phyloP scores from a whole-genome alignment of 225 moss, liverwort and hornwort species.

The Pseudisothecium myosuroides region DNA sequence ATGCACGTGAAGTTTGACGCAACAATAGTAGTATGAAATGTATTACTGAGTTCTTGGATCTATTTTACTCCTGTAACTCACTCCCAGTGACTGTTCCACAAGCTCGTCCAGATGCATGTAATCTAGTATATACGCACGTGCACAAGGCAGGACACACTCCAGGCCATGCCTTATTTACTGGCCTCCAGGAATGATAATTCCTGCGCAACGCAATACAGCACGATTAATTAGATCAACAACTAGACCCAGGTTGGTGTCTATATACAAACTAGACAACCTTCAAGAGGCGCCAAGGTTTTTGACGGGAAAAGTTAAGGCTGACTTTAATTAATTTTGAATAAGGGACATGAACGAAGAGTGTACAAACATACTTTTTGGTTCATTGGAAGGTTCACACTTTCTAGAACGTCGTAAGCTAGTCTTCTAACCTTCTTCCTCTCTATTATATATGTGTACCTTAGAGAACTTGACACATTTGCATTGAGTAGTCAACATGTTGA shows the following conservation, averaged over 20 bases:
- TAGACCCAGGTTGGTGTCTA: not conserved
- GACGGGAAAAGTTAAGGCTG: not conserved
- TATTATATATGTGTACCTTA: too few relatives aligned
- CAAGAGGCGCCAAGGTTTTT: not conserved
- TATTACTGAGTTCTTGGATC: not conserved
- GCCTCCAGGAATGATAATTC: conserved; percentile 13
- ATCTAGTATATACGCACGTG: not conserved
- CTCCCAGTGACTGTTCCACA: not conserved
- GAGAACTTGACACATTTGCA: not conserved
- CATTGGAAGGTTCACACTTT: not conserved
- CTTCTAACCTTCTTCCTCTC: not conserved
- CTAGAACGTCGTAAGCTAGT: not conserved
- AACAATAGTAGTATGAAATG: not conserved
- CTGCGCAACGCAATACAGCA: not conserved
- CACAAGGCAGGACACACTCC: not conserved
- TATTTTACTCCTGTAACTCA: not conserved
- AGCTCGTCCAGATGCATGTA: not conserved
- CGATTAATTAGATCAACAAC: not conserved
- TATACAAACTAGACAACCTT: not conserved
- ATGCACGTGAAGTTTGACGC: not conserved
- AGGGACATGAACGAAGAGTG: not conserved
- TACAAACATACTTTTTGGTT: not conserved
- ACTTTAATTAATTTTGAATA: not conserved
- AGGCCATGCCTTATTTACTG: not conserved
- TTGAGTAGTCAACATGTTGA: not conserved